Conservation (phyloP, 371 early-diverging fungal species). For the Amoeboradix gromovi region DNA sequence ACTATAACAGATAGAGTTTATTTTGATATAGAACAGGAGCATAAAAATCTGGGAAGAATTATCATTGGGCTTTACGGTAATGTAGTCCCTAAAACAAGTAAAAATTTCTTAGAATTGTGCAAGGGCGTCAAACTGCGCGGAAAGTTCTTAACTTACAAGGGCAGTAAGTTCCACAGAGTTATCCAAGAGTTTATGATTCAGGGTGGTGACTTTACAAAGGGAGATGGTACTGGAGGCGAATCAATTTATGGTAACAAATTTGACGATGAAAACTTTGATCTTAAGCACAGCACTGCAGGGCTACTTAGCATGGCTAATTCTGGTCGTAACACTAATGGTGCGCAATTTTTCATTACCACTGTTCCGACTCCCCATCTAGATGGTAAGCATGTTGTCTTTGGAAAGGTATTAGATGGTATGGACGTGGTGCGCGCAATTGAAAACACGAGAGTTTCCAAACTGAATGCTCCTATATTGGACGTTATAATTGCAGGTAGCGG, state of each 20-base stretch:
- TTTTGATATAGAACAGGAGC: slow-evolving; percentile 65
- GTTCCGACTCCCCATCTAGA: slow-evolving; percentile 38
- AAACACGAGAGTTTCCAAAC: neutral
- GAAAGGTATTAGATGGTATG: slow-evolving; percentile 34
- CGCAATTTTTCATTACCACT: slow-evolving; percentile 82
- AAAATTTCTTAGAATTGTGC: slow-evolving; percentile 26
- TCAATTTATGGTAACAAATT: slow-evolving; percentile 64
- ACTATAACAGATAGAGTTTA: slow-evolving; percentile 30
- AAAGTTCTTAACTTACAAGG: slow-evolving; percentile 50
- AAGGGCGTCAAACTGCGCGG: slow-evolving; percentile 30
- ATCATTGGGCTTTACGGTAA: slow-evolving; percentile 50
- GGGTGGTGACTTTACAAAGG: slow-evolving; percentile 84
- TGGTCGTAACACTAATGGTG: slow-evolving; percentile 81
- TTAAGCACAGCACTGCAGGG: slow-evolving; percentile 44
- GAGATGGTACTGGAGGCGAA: slow-evolving; percentile 80
- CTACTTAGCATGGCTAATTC: slow-evolving; percentile 84
- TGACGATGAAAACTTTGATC: slow-evolving; percentile 33
- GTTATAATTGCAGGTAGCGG: neutral
- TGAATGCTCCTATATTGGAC: neutral
- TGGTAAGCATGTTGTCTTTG: slow-evolving; percentile 51
- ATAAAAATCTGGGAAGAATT: slow-evolving; percentile 43
- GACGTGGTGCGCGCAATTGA: slow-evolving; percentile 27
- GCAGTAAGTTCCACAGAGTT: slow-evolving; percentile 13
- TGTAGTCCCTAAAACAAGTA: slow-evolving; percentile 38
- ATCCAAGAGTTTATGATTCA: slow-evolving; percentile 84